These are phyloP conservation scores for Termitomyces sp. DNA, from an alignment of 768 basidiomycete species.

Conservation along the genomic window DNA sequence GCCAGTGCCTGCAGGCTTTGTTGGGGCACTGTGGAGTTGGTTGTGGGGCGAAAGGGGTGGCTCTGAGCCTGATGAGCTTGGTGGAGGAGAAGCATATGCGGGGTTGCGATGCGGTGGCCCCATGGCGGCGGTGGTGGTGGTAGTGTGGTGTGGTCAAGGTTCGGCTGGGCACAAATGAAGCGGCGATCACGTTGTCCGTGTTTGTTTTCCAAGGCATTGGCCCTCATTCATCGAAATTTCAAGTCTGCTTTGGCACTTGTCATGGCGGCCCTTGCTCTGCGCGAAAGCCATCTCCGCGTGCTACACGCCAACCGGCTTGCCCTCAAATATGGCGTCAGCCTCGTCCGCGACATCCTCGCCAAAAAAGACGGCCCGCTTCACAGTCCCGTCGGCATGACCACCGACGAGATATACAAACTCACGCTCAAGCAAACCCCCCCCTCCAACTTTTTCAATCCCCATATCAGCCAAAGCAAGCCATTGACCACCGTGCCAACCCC, in stretches of 20 bases:
- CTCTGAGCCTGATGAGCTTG: slow-evolving; percentile 8
- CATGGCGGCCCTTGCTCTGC: not conserved
- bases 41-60: slow-evolving; percentile 8
- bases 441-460: slow-evolving; percentile 22
- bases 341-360: slow-evolving; percentile 27
- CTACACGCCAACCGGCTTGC: slow-evolving; percentile 10
- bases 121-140: slow-evolving; percentile 17
- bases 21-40: slow-evolving; percentile 11
- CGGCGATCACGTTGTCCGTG: slow-evolving; percentile 1
- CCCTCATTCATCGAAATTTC: slow-evolving; percentile 5
- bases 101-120: slow-evolving; percentile 23
- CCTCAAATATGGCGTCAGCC: slow-evolving; percentile 15
- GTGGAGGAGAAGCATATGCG: slow-evolving; percentile 12
- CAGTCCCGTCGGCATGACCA: slow-evolving; percentile 22
- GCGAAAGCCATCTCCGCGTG: slow-evolving; percentile 1
- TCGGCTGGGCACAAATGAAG: not conserved
- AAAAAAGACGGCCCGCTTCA: slow-evolving; percentile 16
- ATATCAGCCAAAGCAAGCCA: not conserved
- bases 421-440: slow-evolving; percentile 23
- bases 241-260: not conserved
- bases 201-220: slow-evolving; percentile 4
- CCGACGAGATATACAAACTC: slow-evolving; percentile 32
- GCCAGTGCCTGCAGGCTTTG: slow-evolving; percentile 28
- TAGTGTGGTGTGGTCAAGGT: not conserved
- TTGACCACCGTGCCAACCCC: not conserved